phyloP scores from a whole-genome alignment of 2,329 filamentous ascomycete species.

The Aspergillus caelatus region DNA sequence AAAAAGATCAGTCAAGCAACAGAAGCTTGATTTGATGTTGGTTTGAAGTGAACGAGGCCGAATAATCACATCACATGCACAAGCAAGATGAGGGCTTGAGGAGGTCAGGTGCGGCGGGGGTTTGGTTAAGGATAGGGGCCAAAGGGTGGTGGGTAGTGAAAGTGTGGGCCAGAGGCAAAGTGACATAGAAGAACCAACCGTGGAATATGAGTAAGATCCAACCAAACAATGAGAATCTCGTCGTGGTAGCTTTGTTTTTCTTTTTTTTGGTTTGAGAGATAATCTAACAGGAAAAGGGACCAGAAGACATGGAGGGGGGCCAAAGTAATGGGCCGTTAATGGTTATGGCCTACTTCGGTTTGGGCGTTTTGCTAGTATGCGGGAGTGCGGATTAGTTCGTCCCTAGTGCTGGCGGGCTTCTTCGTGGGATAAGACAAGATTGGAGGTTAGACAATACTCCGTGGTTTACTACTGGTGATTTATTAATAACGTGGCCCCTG shows the following conservation, averaged over 20 bases:
- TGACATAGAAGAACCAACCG: background rate
- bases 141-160: background rate
- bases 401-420: background rate
- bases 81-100: background rate
- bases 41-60: background rate
- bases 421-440: background rate
- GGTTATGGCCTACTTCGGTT: background rate
- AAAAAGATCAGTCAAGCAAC: background rate
- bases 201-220: background rate
- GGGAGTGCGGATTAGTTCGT: background rate
- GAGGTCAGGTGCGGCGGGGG: background rate
- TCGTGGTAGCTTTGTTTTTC: background rate
- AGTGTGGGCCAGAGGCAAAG: background rate
- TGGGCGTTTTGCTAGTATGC: background rate
- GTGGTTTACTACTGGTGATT: background rate
- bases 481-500: background rate
- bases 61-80: background rate
- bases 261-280: background rate
- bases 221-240: background rate
- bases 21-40: background rate
- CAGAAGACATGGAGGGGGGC: background rate
- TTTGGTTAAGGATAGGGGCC: background rate
- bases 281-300: background rate
- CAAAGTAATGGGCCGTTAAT: background rate
- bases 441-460: background rate